A percentile compares a stretch with the other conserved stretches of the same genome.
phyloP scores from a whole-genome alignment of 116 monocot genomes.

The Trichopus zeylanicus region DNA sequence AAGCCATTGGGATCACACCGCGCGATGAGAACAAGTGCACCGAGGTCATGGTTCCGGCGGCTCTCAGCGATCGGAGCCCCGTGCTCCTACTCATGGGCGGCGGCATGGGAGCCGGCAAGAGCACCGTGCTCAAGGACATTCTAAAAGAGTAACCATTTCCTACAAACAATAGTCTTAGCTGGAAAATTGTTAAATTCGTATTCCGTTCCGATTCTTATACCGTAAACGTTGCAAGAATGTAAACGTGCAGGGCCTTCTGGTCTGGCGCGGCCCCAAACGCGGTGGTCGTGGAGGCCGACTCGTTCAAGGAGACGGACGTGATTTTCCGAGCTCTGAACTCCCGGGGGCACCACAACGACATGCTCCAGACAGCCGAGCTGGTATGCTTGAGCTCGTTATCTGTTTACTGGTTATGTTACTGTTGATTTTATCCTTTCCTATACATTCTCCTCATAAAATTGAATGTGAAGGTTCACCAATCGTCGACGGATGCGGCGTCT shows the following conservation, averaged over 20 bases:
- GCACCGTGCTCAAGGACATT: constrained; percentile 88
- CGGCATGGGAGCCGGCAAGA: constrained; percentile 96
- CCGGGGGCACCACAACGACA: constrained; percentile 75
- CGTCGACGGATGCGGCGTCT: constrained; percentile 84
- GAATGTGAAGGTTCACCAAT: constrained; percentile 78
- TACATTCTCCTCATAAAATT: background rate
- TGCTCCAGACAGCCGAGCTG: constrained; percentile 91
- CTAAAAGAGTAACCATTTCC: constrained; percentile 43
- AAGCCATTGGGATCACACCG: constrained; percentile 57
- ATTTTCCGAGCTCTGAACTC: constrained; percentile 83
- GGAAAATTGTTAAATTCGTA: background rate
- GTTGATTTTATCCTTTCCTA: no score
- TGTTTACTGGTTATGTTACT: no score
- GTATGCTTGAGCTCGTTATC: no score
- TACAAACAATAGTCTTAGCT: background rate
- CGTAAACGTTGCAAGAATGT: background rate
- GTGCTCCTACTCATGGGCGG: constrained; percentile 94
- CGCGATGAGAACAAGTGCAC: constrained; percentile 24
- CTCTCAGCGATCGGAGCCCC: constrained; percentile 65
- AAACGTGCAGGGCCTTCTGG: constrained; percentile 62
- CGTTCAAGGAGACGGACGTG: constrained; percentile 91
- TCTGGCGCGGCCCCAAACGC: constrained; percentile 40
- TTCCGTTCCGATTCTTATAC: background rate
- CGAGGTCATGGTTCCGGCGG: constrained; percentile 81
- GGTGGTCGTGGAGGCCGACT: constrained; percentile 91